Conservation (phyloP, 768 basidiomycete species). For the Collybia mongolica region DNA sequence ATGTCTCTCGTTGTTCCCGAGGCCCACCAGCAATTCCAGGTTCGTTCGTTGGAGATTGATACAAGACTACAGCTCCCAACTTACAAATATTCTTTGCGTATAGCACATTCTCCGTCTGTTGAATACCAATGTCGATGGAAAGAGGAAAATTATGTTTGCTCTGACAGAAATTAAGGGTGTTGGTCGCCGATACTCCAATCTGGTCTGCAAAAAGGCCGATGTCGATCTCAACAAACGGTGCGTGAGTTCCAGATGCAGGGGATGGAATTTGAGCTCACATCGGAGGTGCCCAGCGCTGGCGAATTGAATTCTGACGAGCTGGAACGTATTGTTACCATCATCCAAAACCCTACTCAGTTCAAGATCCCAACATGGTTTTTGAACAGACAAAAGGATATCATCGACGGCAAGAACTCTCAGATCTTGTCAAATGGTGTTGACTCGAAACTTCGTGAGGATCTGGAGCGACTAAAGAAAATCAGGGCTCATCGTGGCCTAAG, state of each 20-base stretch:
- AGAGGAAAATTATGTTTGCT: constrained; percentile 99
- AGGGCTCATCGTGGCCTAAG: constrained; percentile 92
- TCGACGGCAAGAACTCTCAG: constrained; percentile 96
- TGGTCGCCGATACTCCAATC: constrained; percentile 96
- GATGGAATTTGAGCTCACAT: background rate
- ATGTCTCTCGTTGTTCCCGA: constrained; percentile 99
- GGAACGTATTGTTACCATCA: constrained; percentile 97
- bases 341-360: constrained; percentile 99
- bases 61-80: background rate
- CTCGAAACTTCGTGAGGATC: constrained; percentile 96
- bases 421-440: constrained; percentile 96
- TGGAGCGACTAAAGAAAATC: constrained; percentile 99
- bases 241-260: constrained; percentile 19
- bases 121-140: constrained; percentile 99
- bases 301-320: constrained; percentile 99
- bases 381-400: constrained; percentile 98
- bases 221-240: constrained; percentile 98
- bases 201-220: constrained; percentile 99
- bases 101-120: constrained; percentile 99
- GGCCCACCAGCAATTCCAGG: constrained; percentile 94
- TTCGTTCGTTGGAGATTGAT: constrained; percentile 19
- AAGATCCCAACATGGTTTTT: constrained; percentile 99
- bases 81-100: constrained; percentile 6
- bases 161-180: constrained; percentile 99
- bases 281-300: constrained; percentile 67